Evolutionary conservation across 345 rosid genomes (phyloP).

Genomic region (Passiflora organensis): DNA sequence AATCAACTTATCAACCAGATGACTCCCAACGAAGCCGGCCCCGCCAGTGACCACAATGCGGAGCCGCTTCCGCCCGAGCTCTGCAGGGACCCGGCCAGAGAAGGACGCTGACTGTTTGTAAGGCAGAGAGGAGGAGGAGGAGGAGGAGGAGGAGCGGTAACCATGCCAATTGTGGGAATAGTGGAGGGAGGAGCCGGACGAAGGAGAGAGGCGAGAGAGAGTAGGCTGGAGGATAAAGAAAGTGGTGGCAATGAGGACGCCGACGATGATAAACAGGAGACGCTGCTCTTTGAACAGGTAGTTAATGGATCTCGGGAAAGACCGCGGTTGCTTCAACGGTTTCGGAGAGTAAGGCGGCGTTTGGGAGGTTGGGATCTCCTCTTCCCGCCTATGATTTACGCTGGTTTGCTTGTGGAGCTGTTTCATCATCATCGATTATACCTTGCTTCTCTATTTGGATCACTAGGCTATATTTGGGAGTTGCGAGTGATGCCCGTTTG

Average conservation of each 20-base stretch:
- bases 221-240: constrained; percentile 92
- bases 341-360: constrained; percentile 64
- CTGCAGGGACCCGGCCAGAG: constrained; percentile 67
- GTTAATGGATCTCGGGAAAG: constrained; percentile 80
- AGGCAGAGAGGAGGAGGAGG: neutral
- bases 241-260: constrained; percentile 84
- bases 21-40: constrained; percentile 97
- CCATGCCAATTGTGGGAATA: neutral
- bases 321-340: constrained; percentile 56
- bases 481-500: no score
- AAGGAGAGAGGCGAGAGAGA: constrained; percentile 60
- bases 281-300: constrained; percentile 87
- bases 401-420: constrained; percentile 78
- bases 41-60: constrained; percentile 95
- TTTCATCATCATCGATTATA: no score
- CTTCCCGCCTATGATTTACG: constrained; percentile 55
- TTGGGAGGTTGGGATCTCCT: constrained; percentile 40
- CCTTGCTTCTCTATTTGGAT: no score
- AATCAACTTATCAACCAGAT: constrained; percentile 86
- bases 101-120: constrained; percentile 3
- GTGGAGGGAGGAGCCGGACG: constrained; percentile 27
- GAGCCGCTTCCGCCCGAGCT: constrained; percentile 54
- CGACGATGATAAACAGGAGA: constrained; percentile 84
- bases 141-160: constrained; percentile 1
- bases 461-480: no score